These are phyloP conservation scores for Geranium brycei DNA, from an alignment of 345 rosid species.

Conservation along the genomic window DNA sequence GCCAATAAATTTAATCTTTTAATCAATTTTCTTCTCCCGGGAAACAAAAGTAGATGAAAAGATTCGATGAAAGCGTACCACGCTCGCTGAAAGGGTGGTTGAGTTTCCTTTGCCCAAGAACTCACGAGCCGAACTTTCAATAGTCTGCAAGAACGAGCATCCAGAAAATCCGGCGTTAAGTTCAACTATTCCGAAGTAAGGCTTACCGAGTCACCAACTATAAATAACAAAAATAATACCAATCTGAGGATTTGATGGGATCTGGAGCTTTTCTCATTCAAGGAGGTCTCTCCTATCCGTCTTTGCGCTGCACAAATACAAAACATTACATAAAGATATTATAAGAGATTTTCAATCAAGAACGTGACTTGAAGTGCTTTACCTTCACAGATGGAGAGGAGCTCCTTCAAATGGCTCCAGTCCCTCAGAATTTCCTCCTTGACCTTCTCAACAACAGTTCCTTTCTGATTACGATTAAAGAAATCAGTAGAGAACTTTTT, in stretches of 20 bases:
- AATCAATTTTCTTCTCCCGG: no score
- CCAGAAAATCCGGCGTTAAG: neutral
- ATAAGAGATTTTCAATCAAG: no score
- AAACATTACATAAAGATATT: neutral
- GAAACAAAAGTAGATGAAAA: no score
- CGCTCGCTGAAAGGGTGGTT: constrained; percentile 77
- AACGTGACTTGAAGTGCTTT: constrained; percentile 6
- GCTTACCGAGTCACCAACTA: neutral
- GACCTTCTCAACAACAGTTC: constrained; percentile 71
- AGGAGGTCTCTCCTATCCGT: constrained; percentile 75
- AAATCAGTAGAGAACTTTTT: constrained; percentile 8
- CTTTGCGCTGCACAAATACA: constrained; percentile 54
- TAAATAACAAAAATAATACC: constrained; percentile 19
- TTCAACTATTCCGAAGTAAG: neutral
- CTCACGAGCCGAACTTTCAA: constrained; percentile 93
- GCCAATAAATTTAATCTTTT: no score
- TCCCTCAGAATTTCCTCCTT: constrained; percentile 73
- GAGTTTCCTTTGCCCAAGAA: constrained; percentile 88
- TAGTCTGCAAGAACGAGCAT: constrained; percentile 31
- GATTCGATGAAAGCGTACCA: constrained; percentile 31
- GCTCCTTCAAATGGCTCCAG: constrained; percentile 76
- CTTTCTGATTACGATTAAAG: constrained; percentile 45
- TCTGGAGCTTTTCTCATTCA: constrained; percentile 94
- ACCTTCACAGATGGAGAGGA: constrained; percentile 88
- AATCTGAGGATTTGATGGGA: constrained; percentile 97